A percentile compares a stretch with the other conserved stretches of the same genome.
These are phyloP conservation scores for Cornus kousa DNA, from an alignment of 148 eudicot genomes.

Conservation along the genomic window DNA sequence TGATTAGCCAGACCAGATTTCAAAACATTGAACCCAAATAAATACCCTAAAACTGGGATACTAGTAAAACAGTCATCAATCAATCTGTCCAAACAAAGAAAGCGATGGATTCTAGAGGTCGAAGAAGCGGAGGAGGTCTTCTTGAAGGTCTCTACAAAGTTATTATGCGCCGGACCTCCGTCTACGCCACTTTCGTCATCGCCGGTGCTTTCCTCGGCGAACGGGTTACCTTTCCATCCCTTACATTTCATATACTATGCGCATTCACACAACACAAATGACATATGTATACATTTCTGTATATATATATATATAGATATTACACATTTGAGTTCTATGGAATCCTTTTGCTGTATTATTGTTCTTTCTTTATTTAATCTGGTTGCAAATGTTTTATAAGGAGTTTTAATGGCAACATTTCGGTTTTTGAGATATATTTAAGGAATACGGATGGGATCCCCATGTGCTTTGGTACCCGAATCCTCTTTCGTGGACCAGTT, in stretches of 20 bases:
- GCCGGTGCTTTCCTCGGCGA: constrained; percentile 77
- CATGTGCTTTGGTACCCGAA: no score
- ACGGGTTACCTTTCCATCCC: constrained; percentile 30
- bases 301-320: no score
- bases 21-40: no score
- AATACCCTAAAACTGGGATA: no score
- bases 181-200: constrained; percentile 82
- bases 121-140: constrained; percentile 18
- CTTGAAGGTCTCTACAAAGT: constrained; percentile 60
- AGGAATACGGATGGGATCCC: no score
- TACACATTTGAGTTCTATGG: not conserved
- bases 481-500: no score
- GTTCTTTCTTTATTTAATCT: not conserved
- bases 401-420: not conserved
- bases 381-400: not conserved
- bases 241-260: not conserved
- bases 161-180: constrained; percentile 71
- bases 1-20: no score
- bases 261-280: no score
- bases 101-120: constrained; percentile 15
- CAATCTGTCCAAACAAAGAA: not conserved
- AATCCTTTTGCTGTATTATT: not conserved
- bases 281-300: no score
- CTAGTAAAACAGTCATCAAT: no score
- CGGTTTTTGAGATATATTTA: not conserved